phyloP scores from a whole-genome alignment of 2,329 filamentous ascomycete species.

The Basipetospora chlamydospora region DNA sequence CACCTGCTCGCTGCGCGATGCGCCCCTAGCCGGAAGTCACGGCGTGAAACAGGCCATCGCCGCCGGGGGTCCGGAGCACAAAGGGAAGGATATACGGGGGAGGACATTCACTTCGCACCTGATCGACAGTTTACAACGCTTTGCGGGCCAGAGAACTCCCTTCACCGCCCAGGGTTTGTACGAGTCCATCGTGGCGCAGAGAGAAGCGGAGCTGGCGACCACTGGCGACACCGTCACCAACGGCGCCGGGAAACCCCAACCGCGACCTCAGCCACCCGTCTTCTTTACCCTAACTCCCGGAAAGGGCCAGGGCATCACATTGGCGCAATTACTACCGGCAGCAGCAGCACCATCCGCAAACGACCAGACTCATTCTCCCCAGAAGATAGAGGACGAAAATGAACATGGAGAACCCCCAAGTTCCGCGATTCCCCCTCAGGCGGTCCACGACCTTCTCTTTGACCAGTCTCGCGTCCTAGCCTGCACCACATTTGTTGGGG shows the following conservation, averaged over 20 bases:
- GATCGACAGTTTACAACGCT: constrained; percentile 37
- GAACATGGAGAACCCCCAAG: constrained; percentile 12
- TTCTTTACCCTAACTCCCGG: constrained; percentile 41
- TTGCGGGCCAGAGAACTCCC: constrained; percentile 30
- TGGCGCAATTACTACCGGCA: constrained; percentile 29
- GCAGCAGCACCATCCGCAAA: constrained; percentile 12
- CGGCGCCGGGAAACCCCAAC: constrained; percentile 22
- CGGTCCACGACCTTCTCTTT: constrained; percentile 41
- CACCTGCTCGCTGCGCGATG: constrained; percentile 42
- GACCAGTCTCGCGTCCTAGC: constrained; percentile 50
- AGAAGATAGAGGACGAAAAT: constrained; percentile 11
- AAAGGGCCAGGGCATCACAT: constrained; percentile 35
- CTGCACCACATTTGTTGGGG: constrained; percentile 52
- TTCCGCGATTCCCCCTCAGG: constrained; percentile 29
- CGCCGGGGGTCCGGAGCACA: constrained; percentile 38
- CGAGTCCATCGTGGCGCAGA: constrained; percentile 36
- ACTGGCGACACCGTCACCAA: constrained; percentile 28
- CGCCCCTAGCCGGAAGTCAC: constrained; percentile 32
- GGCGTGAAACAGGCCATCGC: constrained; percentile 50
- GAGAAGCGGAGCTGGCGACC: constrained; percentile 29
- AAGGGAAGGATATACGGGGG: constrained; percentile 25
- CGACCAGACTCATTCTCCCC: constrained; percentile 6
- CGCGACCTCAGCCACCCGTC: constrained; percentile 27
- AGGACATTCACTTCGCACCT: constrained; percentile 45
- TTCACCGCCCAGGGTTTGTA: constrained; percentile 42